Base-by-base conservation (phyloP, 1,284 basidiomycete species). In the Moniliella sp. region DNA sequence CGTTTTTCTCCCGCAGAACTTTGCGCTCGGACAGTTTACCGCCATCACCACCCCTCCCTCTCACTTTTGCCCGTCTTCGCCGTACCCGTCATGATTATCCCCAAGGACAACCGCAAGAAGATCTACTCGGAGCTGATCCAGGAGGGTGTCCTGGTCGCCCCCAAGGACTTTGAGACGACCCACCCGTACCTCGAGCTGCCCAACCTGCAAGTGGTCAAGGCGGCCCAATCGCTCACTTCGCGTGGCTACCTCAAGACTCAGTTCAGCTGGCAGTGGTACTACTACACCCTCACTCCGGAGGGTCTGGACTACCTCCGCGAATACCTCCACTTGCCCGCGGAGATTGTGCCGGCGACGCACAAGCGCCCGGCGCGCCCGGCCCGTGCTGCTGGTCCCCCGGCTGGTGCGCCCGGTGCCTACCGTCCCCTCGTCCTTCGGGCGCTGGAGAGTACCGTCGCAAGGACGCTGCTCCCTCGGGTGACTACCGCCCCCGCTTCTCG, bases 141-240 rank as follows among this genome's bases (percentile, higher is more conserved):
- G 45, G 48, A 58, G 45, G 88, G 91, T 61, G 91, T 94, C 47
- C 70, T 94, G 62, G 88, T 97, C 63, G 88, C 88, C 60, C 86
- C 91, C 71, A 97, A 97, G 71, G 84, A 99, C 68, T 94, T 72
- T 71, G 88, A 93, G 64, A 78, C 80, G 40, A 82, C 88, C 67
- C 91, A 99, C 64, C 82, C 91, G 60, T 84, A 94, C 61, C 74
- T 99, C 49, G 30, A 36, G n/a, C 76, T 94, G 59, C 79, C 80
- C 50, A 97, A 99, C 69, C 76, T 99, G 48, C 71, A 93, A 64
- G 91, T 97, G 56, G 91, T 99, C 74, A 99, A 97, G 74, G 83
- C 83, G 43, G 76, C 88, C 69, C 88, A 97, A 67, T 86, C 80
- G 66, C 71, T 99, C 54, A 94, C 81, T 62, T 93, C 84, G 41